These are phyloP conservation scores for Aspergillus chevalieri DNA, from an alignment of 2,329 filamentous ascomycete genomes.

Conservation along the genomic window DNA sequence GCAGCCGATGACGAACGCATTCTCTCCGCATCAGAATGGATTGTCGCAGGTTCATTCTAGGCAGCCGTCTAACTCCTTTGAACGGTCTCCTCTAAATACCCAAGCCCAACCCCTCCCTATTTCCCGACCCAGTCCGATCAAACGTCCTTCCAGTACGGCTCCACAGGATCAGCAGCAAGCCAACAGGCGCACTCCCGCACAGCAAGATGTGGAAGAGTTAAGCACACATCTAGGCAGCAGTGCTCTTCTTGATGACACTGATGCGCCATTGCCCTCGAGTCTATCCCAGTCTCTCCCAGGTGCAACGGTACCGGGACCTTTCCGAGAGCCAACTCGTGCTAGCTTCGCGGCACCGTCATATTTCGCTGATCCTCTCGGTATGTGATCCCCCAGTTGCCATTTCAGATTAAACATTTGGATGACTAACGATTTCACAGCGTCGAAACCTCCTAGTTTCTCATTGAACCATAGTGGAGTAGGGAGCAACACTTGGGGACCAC, in stretches of 20 bases:
- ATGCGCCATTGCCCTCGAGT: slow-evolving; percentile 56
- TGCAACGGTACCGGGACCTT: slow-evolving; percentile 49
- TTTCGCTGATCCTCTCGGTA: slow-evolving; percentile 40
- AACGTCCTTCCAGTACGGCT: slow-evolving; percentile 69
- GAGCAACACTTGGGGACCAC: slow-evolving; percentile 29
- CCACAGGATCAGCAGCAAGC: slow-evolving; percentile 44
- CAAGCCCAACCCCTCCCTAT: slow-evolving; percentile 63
- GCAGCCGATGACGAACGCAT: slow-evolving; percentile 37
- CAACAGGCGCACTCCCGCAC: slow-evolving; percentile 35
- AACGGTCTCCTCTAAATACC: slow-evolving; percentile 55
- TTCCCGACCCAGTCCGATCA: slow-evolving; percentile 77
- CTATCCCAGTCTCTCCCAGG: slow-evolving; percentile 41
- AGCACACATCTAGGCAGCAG: slow-evolving; percentile 83
- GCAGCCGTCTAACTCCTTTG: slow-evolving; percentile 63
- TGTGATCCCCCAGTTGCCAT: slow-evolving; percentile 14
- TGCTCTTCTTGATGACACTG: slow-evolving; percentile 71
- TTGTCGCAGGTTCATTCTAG: slow-evolving; percentile 60
- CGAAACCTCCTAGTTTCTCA: slow-evolving; percentile 30
- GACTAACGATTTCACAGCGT: slow-evolving; percentile 20
- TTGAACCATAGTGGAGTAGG: slow-evolving; percentile 22
- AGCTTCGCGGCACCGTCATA: slow-evolving; percentile 38
- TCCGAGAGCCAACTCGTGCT: slow-evolving; percentile 35
- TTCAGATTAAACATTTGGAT: neutral
- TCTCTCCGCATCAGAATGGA: slow-evolving; percentile 30
- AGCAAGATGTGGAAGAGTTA: slow-evolving; percentile 62